These are phyloP conservation scores for Starmera amethionina DNA, from an alignment of 805 yeast genomes.

Conservation along the genomic window DNA sequence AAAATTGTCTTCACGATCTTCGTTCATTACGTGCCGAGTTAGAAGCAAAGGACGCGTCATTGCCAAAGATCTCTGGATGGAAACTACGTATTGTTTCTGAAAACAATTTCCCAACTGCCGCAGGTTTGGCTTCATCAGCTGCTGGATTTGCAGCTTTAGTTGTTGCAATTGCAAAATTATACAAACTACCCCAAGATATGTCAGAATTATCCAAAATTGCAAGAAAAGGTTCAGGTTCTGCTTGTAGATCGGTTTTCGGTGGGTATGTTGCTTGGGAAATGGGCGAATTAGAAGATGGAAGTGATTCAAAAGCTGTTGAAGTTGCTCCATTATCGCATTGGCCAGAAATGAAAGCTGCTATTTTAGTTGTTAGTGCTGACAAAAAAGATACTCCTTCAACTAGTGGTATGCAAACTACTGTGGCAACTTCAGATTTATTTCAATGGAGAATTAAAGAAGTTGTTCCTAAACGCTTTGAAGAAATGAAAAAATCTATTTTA, in stretches of 20 bases:
- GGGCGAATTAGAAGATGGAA: conserved; percentile 73
- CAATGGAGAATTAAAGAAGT: conserved; percentile 66
- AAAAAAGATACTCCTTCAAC: conserved; percentile 95
- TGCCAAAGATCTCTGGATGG: conserved; percentile 56
- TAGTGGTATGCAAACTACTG: conserved; percentile 94
- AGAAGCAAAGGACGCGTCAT: conserved; percentile 41
- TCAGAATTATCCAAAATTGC: conserved; percentile 90
- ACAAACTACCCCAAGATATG: conserved; percentile 72
- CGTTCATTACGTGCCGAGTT: conserved; percentile 53
- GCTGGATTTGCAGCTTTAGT: conserved; percentile 98
- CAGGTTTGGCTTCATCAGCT: conserved; percentile 95
- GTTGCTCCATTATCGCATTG: conserved; percentile 79
- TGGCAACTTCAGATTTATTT: conserved; percentile 79
- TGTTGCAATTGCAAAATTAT: conserved; percentile 76
- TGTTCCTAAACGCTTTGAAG: conserved; percentile 77
- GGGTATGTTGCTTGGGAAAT: conserved; percentile 99
- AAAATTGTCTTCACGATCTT: conserved; percentile 69
- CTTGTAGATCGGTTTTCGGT: conserved; percentile 93
- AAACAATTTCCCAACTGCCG: conserved; percentile 98
- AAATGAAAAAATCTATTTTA: conserved; percentile 71
- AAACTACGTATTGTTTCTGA: conserved; percentile 78
- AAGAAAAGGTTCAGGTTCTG: conserved; percentile 97
- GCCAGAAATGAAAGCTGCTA: conserved; percentile 89
- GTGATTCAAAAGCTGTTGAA: conserved; percentile 90
- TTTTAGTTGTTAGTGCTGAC: conserved; percentile 84